These are phyloP conservation scores for Oryza glaberrima DNA, from an alignment of 176 grass and related monocot genomes.

Conservation along the genomic window DNA sequence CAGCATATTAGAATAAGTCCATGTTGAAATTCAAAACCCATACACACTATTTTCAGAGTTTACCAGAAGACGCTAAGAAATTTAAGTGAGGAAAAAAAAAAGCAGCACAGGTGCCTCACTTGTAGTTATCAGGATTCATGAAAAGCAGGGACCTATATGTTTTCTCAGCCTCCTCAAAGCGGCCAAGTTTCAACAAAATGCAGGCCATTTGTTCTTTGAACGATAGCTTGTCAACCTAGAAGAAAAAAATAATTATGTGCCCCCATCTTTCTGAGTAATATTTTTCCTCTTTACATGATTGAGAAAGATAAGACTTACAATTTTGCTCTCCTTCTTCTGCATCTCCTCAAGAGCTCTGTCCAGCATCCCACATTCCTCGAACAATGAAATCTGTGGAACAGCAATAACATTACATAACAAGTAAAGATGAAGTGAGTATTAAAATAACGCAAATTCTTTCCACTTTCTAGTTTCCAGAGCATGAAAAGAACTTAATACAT, in stretches of 20 bases:
- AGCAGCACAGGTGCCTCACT: slow-evolving; percentile 45
- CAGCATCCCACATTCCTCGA: slow-evolving; percentile 88
- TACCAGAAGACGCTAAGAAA: background rate
- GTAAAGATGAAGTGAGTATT: slow-evolving; percentile 26
- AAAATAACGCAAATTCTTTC: background rate
- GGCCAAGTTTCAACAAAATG: slow-evolving; percentile 74
- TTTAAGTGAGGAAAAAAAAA: background rate
- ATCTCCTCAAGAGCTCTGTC: slow-evolving; percentile 88
- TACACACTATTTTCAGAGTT: background rate
- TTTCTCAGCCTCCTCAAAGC: slow-evolving; percentile 79
- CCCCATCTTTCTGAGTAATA: background rate
- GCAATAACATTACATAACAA: slow-evolving; percentile 38
- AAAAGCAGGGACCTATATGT: slow-evolving; percentile 84
- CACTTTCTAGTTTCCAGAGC: background rate
- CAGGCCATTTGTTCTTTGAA: slow-evolving; percentile 97
- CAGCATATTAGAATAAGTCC: background rate
- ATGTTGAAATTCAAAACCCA: background rate
- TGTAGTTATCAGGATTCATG: slow-evolving; percentile 99
- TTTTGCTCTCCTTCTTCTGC: slow-evolving; percentile 86
- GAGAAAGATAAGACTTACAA: slow-evolving; percentile 57
- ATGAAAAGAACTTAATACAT: background rate
- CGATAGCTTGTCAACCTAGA: slow-evolving; percentile 87
- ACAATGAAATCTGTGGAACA: slow-evolving; percentile 75
- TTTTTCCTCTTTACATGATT: slow-evolving; percentile 15
- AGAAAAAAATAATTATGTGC: slow-evolving; percentile 35